Percentiles rank a stretch among this genome's conserved stretches.
Evolutionary conservation across 2,329 filamentous ascomycete species (phyloP).

Genomic region (Colletotrichum tofieldiae): DNA sequence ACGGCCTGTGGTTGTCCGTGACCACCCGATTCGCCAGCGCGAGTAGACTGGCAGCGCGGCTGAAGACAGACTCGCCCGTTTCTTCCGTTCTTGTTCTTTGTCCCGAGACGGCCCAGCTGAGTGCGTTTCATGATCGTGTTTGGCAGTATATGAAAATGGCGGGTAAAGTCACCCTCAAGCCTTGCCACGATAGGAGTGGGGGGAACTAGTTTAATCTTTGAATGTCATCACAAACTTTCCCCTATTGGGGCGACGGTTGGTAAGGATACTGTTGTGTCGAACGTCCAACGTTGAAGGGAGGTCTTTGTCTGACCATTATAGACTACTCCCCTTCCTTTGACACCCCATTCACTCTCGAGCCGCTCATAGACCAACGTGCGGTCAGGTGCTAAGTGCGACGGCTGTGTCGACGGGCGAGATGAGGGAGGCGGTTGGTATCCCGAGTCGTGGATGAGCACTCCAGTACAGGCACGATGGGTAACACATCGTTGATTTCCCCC

Average conservation of each 20-base stretch:
- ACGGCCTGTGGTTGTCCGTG: constrained; percentile 22
- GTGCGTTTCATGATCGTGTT: constrained; percentile 1
- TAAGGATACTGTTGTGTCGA: background rate
- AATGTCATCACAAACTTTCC: background rate
- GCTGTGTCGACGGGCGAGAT: background rate
- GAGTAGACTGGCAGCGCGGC: background rate
- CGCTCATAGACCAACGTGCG: background rate
- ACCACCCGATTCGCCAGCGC: constrained; percentile 1
- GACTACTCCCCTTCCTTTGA: background rate
- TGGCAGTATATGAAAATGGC: background rate
- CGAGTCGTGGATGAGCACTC: constrained; percentile 6
- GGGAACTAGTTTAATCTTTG: constrained; percentile 1
- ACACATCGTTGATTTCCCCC: constrained; percentile 8
- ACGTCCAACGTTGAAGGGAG: background rate
- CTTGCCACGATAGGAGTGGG: background rate
- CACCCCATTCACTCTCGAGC: background rate
- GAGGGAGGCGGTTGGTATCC: constrained; percentile 7
- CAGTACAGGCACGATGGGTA: constrained; percentile 9
- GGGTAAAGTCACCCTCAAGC: background rate
- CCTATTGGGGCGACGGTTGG: background rate
- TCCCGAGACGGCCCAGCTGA: constrained; percentile 1
- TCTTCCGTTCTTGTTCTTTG: constrained; percentile 25
- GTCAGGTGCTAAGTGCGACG: background rate
- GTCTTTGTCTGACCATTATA: constrained; percentile 9
- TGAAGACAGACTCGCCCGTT: background rate